A percentile compares a stretch with the other conserved stretches of the same genome.
Evolutionary conservation across 1,284 basidiomycete species (phyloP).

Genomic region (Cystobasidiaceae sp.): DNA sequence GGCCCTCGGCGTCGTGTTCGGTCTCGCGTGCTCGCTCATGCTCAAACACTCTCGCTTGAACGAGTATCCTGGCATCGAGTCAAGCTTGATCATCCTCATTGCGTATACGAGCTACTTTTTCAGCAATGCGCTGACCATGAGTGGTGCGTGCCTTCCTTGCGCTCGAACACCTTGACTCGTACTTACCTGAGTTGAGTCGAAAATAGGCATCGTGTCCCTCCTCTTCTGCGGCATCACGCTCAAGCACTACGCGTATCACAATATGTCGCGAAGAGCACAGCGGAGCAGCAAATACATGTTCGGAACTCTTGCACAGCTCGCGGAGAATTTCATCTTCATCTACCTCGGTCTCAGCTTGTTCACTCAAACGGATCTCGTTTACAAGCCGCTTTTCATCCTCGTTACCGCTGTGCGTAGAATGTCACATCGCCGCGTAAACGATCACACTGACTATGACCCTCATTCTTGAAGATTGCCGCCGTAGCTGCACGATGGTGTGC

Average conservation of each 20-base stretch:
- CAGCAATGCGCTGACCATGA: constrained; percentile 89
- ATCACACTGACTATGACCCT: neutral
- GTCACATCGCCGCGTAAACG: neutral
- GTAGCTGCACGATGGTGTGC: constrained; percentile 91
- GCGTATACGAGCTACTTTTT: constrained; percentile 99
- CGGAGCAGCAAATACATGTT: constrained; percentile 94
- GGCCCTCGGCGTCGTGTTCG: constrained; percentile 85
- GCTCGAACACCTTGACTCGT: neutral
- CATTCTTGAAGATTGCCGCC: constrained; percentile 61
- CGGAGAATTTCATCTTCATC: constrained; percentile 99
- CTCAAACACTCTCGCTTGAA: constrained; percentile 84
- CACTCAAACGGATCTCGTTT: constrained; percentile 78
- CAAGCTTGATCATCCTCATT: constrained; percentile 85
- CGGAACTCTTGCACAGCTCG: constrained; percentile 81
- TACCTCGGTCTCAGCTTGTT: constrained; percentile 95
- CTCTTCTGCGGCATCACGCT: constrained; percentile 98
- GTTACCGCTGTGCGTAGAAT: constrained; percentile 60
- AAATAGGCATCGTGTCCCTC: constrained; percentile 79
- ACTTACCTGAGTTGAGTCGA: neutral
- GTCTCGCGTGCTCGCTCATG: constrained; percentile 80
- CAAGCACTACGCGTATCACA: constrained; percentile 99
- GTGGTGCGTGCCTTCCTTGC: constrained; percentile 52
- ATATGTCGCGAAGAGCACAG: constrained; percentile 93
- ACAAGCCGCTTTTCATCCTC: constrained; percentile 92
- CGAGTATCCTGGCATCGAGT: constrained; percentile 84